These are phyloP conservation scores for Kalanchoe fedtschenkoi DNA, from an alignment of 164 flowering plant genomes.

Conservation along the genomic window DNA sequence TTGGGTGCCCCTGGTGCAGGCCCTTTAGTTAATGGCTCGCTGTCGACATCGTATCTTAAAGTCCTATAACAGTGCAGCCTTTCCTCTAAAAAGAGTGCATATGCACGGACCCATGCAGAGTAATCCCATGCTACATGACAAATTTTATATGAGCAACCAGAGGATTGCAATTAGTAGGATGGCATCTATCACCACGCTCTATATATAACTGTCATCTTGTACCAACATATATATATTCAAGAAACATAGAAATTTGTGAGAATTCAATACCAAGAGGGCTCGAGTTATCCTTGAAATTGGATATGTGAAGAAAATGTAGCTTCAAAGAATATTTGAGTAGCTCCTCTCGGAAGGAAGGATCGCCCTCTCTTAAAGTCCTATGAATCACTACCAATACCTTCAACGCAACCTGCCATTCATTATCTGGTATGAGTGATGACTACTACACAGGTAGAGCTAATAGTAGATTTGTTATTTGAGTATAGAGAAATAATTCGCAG, in stretches of 20 bases:
- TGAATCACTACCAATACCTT: constrained; percentile 89
- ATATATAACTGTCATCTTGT: too few species aligned
- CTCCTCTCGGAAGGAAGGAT: constrained; percentile 93
- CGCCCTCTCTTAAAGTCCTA: constrained; percentile 88
- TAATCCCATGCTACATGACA: constrained; percentile 88
- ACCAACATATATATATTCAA: too few species aligned
- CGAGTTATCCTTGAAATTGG: constrained; percentile 94
- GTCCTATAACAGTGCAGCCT: constrained; percentile 75
- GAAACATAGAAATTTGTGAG: background rate
- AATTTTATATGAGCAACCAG: constrained; percentile 1
- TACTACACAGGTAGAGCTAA: too few species aligned
- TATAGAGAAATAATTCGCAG: too few species aligned
- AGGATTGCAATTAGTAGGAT: background rate
- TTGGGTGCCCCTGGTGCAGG: constrained; percentile 36
- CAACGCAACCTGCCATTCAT: constrained; percentile 53
- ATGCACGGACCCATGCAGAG: constrained; percentile 94
- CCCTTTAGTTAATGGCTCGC: constrained; percentile 62
- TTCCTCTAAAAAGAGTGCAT: constrained; percentile 83
- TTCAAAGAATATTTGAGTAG: constrained; percentile 54
- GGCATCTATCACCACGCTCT: background rate
- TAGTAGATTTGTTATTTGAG: too few species aligned
- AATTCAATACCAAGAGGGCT: constrained; percentile 63
- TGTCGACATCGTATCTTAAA: constrained; percentile 73
- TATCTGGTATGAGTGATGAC: background rate
- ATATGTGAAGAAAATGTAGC: constrained; percentile 67